A percentile compares a stretch with the other conserved stretches of the same genome.
phyloP scores from a whole-genome alignment of 495 filamentous ascomycete species.

The Penicillium manginii region DNA sequence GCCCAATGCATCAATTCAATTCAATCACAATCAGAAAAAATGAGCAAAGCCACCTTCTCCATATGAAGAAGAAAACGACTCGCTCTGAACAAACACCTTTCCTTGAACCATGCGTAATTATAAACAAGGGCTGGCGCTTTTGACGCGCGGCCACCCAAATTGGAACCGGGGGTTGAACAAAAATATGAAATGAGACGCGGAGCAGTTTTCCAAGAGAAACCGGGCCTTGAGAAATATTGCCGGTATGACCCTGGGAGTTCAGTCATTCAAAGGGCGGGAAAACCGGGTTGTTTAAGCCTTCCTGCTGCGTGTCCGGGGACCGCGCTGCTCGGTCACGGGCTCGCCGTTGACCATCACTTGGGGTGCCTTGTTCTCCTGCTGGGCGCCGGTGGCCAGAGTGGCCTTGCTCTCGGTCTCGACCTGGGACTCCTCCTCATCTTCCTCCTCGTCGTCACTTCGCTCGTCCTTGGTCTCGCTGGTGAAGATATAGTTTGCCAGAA shows the following conservation, averaged over 20 bases:
- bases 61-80: background rate
- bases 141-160: constrained; percentile 3
- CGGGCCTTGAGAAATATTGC: background rate
- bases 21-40: background rate
- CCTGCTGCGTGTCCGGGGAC: constrained; percentile 30
- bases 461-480: constrained; percentile 55
- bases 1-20: constrained; percentile 7
- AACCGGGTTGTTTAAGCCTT: constrained; percentile 17
- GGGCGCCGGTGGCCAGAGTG: constrained; percentile 34
- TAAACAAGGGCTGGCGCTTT: constrained; percentile 16
- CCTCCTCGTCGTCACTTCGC: constrained; percentile 64
- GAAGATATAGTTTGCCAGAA: constrained; percentile 64
- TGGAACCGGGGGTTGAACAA: constrained; percentile 8
- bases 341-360: constrained; percentile 45
- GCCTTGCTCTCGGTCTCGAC: constrained; percentile 29
- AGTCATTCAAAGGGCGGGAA: background rate
- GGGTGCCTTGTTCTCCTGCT: constrained; percentile 43
- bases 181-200: too few species aligned
- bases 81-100: constrained; percentile 16
- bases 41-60: background rate
- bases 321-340: constrained; percentile 32
- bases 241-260: background rate
- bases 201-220: background rate
- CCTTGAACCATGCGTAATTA: constrained; percentile 22
- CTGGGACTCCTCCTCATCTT: constrained; percentile 46